Percentiles rank a stretch among this genome's conserved stretches.
Conservation (phyloP, 2,329 filamentous ascomycete species). For the Fusarium neocosmosporiellum region DNA sequence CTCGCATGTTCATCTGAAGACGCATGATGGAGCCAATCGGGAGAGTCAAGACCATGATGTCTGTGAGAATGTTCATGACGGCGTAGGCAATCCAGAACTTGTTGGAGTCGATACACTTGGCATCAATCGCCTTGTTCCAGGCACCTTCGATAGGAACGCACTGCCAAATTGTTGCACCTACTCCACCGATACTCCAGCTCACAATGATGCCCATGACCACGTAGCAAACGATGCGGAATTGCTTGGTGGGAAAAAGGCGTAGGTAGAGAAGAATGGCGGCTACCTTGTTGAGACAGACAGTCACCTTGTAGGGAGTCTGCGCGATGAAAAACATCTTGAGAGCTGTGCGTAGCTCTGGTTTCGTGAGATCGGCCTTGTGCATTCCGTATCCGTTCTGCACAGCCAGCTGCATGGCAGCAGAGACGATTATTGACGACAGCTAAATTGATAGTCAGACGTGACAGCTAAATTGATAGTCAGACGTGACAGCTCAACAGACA, state of each 20-base stretch:
- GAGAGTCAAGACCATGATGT: constrained; percentile 50
- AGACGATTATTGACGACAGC: constrained; percentile 48
- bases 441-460: constrained; percentile 8
- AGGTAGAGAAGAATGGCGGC: constrained; percentile 62
- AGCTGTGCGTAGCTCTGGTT: constrained; percentile 36
- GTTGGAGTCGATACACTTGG: constrained; percentile 56
- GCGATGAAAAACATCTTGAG: constrained; percentile 57
- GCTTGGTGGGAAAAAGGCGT: constrained; percentile 58
- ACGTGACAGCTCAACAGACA: not conserved
- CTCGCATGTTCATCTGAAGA: constrained; percentile 46
- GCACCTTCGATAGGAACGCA: constrained; percentile 57
- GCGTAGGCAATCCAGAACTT: constrained; percentile 59
- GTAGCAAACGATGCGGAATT: constrained; percentile 54
- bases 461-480: not conserved
- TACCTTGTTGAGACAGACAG: constrained; percentile 62
- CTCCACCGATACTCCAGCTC: constrained; percentile 55
- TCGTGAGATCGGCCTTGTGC: constrained; percentile 49
- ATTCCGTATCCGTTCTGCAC: constrained; percentile 54
- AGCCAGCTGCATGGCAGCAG: constrained; percentile 48
- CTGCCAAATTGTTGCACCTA: constrained; percentile 58
- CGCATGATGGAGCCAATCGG: constrained; percentile 50
- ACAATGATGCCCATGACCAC: constrained; percentile 53
- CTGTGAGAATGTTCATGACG: constrained; percentile 52
- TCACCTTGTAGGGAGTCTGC: constrained; percentile 62
- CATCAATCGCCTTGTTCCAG: constrained; percentile 54